phyloP scores from a whole-genome alignment of 257 asterid species.

The Agastache rugosa region DNA sequence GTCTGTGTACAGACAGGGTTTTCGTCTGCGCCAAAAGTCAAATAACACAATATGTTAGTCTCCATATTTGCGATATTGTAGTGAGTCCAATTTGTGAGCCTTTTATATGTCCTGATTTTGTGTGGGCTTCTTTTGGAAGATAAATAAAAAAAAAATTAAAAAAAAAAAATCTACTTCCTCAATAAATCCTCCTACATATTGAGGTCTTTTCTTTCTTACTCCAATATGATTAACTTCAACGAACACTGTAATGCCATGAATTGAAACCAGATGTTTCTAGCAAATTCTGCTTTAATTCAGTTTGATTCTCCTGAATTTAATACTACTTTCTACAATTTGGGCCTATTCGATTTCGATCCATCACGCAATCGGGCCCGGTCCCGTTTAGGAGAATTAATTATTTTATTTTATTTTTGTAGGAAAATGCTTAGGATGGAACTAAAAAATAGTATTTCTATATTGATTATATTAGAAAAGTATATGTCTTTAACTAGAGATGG shows the following conservation, averaged over 20 bases:
- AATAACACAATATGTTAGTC: neutral
- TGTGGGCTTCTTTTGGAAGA: neutral
- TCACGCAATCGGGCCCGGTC: constrained; percentile 1
- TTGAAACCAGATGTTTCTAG: constrained; percentile 55
- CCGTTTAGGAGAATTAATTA: neutral
- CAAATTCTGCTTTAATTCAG: constrained; percentile 39
- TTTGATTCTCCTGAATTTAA: constrained; percentile 21
- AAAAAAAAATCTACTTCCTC: neutral
- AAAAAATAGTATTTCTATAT: too few species aligned
- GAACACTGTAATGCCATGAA: neutral
- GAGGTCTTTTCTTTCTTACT: neutral
- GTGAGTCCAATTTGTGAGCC: neutral
- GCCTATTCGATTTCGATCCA: constrained; percentile 23
- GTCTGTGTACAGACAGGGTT: neutral
- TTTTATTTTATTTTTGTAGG: too few species aligned
- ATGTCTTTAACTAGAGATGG: too few species aligned
- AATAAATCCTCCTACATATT: constrained; percentile 17
- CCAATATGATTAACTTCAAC: neutral
- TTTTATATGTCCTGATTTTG: constrained; percentile 8
- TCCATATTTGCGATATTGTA: constrained; percentile 3
- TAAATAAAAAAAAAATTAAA: neutral
- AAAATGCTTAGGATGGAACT: too few species aligned
- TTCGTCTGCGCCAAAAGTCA: neutral
- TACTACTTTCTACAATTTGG: constrained; percentile 17
- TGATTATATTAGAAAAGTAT: too few species aligned